Base-by-base conservation (phyloP, 352 stramenopile species). In the Blastocystis sp. region DNA sequence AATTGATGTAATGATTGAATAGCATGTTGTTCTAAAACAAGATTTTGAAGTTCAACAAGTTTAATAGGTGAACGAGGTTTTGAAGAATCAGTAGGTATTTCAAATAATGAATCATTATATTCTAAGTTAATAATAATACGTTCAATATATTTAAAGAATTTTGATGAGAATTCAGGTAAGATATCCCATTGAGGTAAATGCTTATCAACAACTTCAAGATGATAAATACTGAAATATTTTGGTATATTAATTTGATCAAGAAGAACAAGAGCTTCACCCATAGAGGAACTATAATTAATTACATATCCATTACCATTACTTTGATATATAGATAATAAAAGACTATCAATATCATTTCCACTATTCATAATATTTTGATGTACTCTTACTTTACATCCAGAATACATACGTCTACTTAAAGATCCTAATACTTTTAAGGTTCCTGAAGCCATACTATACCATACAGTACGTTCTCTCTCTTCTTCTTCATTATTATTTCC, bases 91-190 rank as follows among this genome's bases (percentile, higher is more conserved):
- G 27, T 19, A n/a, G 25, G 25, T n/a, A 62, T 30, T 23, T 62
- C 52, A 19, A 62, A 62, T 13, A 62, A 30, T 33, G 48, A 39
- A 27, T 62, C 52, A 2, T 39, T 39, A 28, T 62, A 62, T 34
- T 62, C 52, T 42, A 62, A 27, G 27, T 62, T 62, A 42, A 62
- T 62, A 19, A 62, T 62, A 39, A 62, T 42, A n/a, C 32, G 28
- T 42, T 62, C 39, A 10, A 62, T 42, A 27, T 62, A 40, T 9
- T 39, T 49, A n/a, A 62, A 54, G 24, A 62, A 27, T 31, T 54
- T 54, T 32, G 48, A 39, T 21, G 39, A 42, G 21, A 42, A 54
- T 21, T 62, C 52, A 32, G 48, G 36, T 5, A 24, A 43, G 5
- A 62, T 39, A 21, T 62, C 34, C 23, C 39, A 43, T 6, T 39